Percentiles rank a stretch among this genome's conserved stretches.
Evolutionary conservation across 805 yeast genomes (phyloP).

Genomic region (Babjeviella inositovora): DNA sequence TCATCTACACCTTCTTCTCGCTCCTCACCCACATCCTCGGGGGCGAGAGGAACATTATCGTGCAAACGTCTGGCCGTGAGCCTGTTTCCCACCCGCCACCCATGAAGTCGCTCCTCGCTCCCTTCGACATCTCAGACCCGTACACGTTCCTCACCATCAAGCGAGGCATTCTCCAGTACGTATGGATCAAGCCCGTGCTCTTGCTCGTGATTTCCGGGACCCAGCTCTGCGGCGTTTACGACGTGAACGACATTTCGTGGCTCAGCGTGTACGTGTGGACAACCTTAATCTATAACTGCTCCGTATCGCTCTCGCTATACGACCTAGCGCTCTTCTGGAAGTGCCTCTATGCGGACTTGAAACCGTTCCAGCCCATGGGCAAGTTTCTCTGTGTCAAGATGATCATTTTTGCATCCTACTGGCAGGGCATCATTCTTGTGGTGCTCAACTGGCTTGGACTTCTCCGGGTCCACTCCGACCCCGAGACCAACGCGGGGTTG

Average conservation of each 20-base stretch:
- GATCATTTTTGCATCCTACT: slow-evolving; percentile 92
- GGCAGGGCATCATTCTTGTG: slow-evolving; percentile 72
- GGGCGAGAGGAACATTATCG: slow-evolving; percentile 79
- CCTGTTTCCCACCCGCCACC: slow-evolving; percentile 57
- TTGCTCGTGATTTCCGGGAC: slow-evolving; percentile 35
- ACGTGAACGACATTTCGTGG: slow-evolving; percentile 29
- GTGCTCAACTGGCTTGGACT: slow-evolving; percentile 30
- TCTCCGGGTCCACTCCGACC: slow-evolving; percentile 12
- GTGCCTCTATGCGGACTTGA: slow-evolving; percentile 64
- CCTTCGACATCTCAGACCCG: slow-evolving; percentile 79
- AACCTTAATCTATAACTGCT: slow-evolving; percentile 55
- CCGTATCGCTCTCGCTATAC: slow-evolving; percentile 73
- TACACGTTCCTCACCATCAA: slow-evolving; percentile 60
- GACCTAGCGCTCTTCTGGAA: slow-evolving; percentile 87
- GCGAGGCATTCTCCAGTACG: slow-evolving; percentile 81
- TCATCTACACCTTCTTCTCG: slow-evolving; percentile 83
- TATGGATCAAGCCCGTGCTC: slow-evolving; percentile 85
- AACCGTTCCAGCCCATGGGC: slow-evolving; percentile 76
- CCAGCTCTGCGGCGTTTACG: slow-evolving; percentile 29
- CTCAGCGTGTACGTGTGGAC: slow-evolving; percentile 45
- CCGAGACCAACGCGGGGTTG: slow-evolving; percentile 25
- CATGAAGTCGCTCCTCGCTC: slow-evolving; percentile 28
- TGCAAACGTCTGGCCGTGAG: slow-evolving; percentile 49
- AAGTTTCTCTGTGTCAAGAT: slow-evolving; percentile 87
- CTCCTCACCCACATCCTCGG: slow-evolving; percentile 73